Base-by-base conservation (phyloP, 2,329 filamentous ascomycete species). In the Septoria linicola region DNA sequence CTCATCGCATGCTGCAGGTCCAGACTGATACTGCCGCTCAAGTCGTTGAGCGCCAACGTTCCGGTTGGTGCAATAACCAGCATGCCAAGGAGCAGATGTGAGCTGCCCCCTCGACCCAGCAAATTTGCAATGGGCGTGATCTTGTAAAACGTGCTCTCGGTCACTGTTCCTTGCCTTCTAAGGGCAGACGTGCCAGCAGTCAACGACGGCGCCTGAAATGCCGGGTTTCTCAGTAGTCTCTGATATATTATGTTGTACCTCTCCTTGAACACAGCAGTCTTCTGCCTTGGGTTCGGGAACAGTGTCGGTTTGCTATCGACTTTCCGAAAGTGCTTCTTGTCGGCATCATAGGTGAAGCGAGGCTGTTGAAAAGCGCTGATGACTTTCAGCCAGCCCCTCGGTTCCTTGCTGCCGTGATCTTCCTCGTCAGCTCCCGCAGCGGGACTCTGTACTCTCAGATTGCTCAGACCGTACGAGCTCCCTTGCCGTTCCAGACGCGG, bases 241-340 rank as follows among this genome's bases (percentile, higher is more conserved):
- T 97, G 92, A 68, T 96, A 88, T 43, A 97, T 86, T 48, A 97
- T 80, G 63, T 96, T 87, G 69, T 95, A 97, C 57, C 91, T 82
- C 68, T 96, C 91, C 59, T 90, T 83, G 72, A 96, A 96, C 37
- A 93, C 76, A 2, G 83, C 77, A 1, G 89, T 96, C 70, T 95
- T 96, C 65, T 91, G 87, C 4, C 84, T 81, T 13, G 89, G 83
- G 7, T 81, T 76, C 0, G 95, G 89, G 57, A 99, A 73, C 7
- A 72, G 63, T 0, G 71, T 70, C 0, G 71, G 70, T 37, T 72
- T 73, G 3, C 63, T 61, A 10, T 69, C 69, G n/a, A 70, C 45
- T 10, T 78, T 83, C 64, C 97, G 89, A 66, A 97, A 96, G 65
- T 96, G 88, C 66, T 95, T 96, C 74, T 95, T 96, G 7, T 75